Percentiles rank a stretch among this genome's conserved stretches.
phyloP scores from a whole-genome alignment of 306 rosid genomes.

The Lathyrus tuberosus region DNA sequence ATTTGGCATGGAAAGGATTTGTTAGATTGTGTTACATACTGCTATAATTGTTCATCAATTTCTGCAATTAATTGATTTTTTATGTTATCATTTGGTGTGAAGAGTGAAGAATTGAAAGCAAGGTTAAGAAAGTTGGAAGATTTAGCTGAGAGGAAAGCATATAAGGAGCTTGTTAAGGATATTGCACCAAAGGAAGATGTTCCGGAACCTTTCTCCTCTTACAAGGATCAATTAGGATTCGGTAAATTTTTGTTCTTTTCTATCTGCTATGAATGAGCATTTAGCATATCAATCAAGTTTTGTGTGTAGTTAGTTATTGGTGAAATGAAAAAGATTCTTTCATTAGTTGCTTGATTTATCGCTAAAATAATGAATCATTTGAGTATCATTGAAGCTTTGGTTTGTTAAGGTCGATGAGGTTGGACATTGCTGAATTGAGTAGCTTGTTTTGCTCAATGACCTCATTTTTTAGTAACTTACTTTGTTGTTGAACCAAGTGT shows the following conservation, averaged over 20 bases:
- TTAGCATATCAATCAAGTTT: not conserved
- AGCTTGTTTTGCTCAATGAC: conserved; percentile 25
- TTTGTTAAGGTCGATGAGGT: conserved; percentile 4
- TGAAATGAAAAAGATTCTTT: conserved; percentile 12
- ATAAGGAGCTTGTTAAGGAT: conserved; percentile 85
- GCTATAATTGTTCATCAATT: not conserved
- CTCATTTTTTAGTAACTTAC: not conserved
- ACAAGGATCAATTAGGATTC: conserved; percentile 87
- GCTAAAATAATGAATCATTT: not conserved
- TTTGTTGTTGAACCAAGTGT: too few relatives aligned
- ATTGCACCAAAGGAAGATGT: conserved; percentile 54
- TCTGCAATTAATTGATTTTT: conserved; percentile 7
- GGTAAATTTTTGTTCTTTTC: conserved; percentile 49
- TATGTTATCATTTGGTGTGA: conserved; percentile 23
- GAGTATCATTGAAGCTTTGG: not conserved
- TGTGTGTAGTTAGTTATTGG: conserved; percentile 16
- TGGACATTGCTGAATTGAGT: conserved; percentile 9
- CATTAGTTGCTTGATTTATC: conserved; percentile 14
- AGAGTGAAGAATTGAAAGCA: conserved; percentile 88
- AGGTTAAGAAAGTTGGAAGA: conserved; percentile 71
- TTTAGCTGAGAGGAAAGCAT: conserved; percentile 78
- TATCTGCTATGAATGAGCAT: not conserved
- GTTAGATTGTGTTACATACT: not conserved
- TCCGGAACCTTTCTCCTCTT: conserved; percentile 85
- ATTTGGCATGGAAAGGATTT: not conserved